Conservation (phyloP, 306 rosid species). For the Lathyrus aphaca region DNA sequence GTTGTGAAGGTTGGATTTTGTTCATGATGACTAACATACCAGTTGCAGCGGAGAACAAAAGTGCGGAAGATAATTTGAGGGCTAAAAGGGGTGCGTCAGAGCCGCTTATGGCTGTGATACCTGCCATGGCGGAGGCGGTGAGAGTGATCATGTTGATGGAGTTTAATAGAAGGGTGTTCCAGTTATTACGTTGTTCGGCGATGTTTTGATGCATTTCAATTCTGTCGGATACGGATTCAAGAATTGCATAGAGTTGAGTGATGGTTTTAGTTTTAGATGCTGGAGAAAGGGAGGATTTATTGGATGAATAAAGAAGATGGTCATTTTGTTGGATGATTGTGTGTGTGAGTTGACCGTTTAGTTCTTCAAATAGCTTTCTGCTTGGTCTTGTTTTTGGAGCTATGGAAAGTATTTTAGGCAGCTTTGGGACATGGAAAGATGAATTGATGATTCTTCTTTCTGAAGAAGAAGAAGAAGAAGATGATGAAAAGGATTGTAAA, state of each 20-base stretch:
- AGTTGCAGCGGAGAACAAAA: conserved; percentile 71
- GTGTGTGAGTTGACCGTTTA: conserved; percentile 45
- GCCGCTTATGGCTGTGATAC: conserved; percentile 44
- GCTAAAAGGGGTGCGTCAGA: conserved; percentile 46
- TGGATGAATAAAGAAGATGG: not conserved
- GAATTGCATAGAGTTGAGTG: conserved; percentile 57
- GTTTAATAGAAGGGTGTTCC: conserved; percentile 74
- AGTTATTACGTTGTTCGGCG: conserved; percentile 66
- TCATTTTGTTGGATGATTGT: conserved; percentile 28
- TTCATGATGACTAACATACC: conserved; percentile 67
- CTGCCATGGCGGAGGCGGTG: conserved; percentile 67
- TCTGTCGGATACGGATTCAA: conserved; percentile 69
- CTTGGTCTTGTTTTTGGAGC: conserved; percentile 40
- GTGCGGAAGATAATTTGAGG: conserved; percentile 59
- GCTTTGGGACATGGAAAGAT: conserved; percentile 48
- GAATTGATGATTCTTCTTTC: conserved; percentile 45
- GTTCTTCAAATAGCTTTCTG: conserved; percentile 45
- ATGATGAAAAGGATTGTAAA: conserved; percentile 41
- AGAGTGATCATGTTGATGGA: conserved; percentile 85
- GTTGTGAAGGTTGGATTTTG: conserved; percentile 88
- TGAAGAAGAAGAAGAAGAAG: conserved; percentile 42
- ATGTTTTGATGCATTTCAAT: conserved; percentile 79
- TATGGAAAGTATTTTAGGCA: conserved; percentile 36
- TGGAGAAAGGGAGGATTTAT: not conserved
- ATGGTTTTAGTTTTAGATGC: conserved; percentile 24